These are phyloP conservation scores for Dictyostelium intermedium DNA, from an alignment of 78 protist genomes.

Conservation along the genomic window DNA sequence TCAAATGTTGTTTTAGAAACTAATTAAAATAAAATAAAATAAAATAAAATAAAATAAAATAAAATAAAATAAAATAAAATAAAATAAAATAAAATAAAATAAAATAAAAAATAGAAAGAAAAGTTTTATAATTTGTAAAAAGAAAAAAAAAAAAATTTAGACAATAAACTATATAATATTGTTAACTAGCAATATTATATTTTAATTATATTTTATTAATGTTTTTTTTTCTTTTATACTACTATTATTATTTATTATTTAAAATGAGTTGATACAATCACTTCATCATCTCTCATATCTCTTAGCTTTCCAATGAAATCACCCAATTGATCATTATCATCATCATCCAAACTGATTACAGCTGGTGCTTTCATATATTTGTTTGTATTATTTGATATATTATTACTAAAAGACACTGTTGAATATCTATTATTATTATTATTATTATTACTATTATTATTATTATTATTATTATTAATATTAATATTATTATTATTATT, in stretches of 20 bases:
- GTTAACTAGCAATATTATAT: not conserved
- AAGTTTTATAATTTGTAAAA: no score
- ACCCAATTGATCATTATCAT: conserved; percentile 10
- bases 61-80: no score
- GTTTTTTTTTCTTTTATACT: not conserved
- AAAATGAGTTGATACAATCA: conserved; percentile 14
- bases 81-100: no score
- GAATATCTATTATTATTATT: not conserved
- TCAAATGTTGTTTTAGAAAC: not conserved
- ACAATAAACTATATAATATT: no score
- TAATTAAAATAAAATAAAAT: no score
- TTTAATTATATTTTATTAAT: not conserved
- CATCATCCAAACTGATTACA: conserved; percentile 54
- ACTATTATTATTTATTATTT: not conserved
- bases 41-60: no score
- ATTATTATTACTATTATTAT: not conserved
- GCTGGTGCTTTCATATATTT: conserved; percentile 57
- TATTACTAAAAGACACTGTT: not conserved
- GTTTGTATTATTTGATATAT: not conserved
- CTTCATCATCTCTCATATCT: conserved; percentile 38
- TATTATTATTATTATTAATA: no score
- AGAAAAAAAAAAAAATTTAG: no score
- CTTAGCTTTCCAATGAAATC: conserved; percentile 24
- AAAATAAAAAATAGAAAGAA: no score
- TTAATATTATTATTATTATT: no score